These are phyloP conservation scores for Butyriboletus appendiculatus DNA, from an alignment of 1,284 basidiomycete genomes.

Conservation along the genomic window DNA sequence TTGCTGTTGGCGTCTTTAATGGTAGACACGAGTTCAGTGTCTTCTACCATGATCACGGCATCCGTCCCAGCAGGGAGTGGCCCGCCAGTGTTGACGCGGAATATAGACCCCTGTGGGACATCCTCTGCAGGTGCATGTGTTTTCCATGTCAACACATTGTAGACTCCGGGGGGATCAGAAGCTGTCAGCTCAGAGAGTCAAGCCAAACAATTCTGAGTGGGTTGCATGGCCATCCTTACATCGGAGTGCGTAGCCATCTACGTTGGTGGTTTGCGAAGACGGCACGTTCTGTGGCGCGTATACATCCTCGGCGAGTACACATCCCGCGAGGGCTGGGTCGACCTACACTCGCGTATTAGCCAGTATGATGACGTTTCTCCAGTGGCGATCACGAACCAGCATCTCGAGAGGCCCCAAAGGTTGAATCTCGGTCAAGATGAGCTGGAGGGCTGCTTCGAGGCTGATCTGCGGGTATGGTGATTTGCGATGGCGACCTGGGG, in stretches of 20 bases:
- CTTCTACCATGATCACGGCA: conserved; percentile 90
- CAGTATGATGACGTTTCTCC: background rate
- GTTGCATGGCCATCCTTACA: conserved; percentile 43
- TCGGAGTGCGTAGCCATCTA: conserved; percentile 85
- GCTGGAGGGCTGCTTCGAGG: conserved; percentile 61
- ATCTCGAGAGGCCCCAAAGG: conserved; percentile 42
- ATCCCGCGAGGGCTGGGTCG: conserved; percentile 54
- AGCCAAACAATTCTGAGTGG: background rate
- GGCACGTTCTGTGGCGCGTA: conserved; percentile 66
- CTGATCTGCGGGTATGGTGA: conserved; percentile 79
- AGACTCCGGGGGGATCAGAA: conserved; percentile 60
- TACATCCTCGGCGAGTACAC: conserved; percentile 78
- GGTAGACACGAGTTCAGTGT: conserved; percentile 70
- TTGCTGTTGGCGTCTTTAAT: conserved; percentile 45
- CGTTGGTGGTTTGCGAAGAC: conserved; percentile 68
- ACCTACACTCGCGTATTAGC: conserved; percentile 44
- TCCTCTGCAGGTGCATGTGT: conserved; percentile 42
- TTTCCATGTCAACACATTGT: conserved; percentile 68
- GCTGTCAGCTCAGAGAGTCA: conserved; percentile 40
- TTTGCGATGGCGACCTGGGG: conserved; percentile 63
- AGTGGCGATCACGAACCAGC: conserved; percentile 35
- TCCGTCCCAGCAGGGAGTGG: conserved; percentile 76
- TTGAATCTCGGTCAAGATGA: conserved; percentile 54
- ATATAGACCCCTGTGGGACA: conserved; percentile 57
- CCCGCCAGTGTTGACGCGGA: conserved; percentile 79